Evolutionary conservation across 495 filamentous ascomycete genomes (phyloP).

Genomic region (Filosporella fistucella): DNA sequence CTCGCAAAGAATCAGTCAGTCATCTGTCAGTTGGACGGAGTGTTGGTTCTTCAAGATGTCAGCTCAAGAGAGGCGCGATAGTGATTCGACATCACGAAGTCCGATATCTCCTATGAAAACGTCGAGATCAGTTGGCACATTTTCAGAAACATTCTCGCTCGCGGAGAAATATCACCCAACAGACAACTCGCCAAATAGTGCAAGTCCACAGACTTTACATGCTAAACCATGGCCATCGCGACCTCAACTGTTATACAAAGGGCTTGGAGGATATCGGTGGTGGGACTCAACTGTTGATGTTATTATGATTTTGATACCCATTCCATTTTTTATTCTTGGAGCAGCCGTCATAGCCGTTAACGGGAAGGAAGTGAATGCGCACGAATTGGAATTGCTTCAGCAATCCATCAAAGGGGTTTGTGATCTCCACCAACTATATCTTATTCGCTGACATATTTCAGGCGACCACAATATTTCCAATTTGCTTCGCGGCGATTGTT

Average conservation of each 20-base stretch:
- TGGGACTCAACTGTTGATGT: slow-evolving; percentile 25
- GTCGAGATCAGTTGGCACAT: neutral
- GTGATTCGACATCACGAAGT: neutral
- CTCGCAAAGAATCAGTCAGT: too few species aligned
- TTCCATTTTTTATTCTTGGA: slow-evolving; percentile 14
- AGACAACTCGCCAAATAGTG: too few species aligned
- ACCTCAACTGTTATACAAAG: slow-evolving; percentile 20
- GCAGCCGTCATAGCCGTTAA: slow-evolving; percentile 11
- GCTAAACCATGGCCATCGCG: slow-evolving; percentile 18
- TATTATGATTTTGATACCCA: slow-evolving; percentile 5
- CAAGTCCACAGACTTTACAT: slow-evolving; percentile 9
- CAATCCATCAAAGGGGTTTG: slow-evolving; percentile 18
- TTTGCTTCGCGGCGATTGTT: slow-evolving; percentile 14
- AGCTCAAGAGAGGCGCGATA: neutral
- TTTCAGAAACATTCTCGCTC: neutral
- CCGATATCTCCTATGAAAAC: neutral
- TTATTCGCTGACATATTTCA: neutral
- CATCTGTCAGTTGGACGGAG: neutral
- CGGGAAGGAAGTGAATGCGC: slow-evolving; percentile 7
- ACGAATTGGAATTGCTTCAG: slow-evolving; percentile 9
- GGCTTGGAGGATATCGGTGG: slow-evolving; percentile 28
- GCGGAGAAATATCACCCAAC: too few species aligned
- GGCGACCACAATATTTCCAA: slow-evolving; percentile 21
- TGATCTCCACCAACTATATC: neutral
- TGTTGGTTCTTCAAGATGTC: neutral